Conservation (phyloP, 805 yeast species). For the Sungouiozyma ichnusensis region DNA sequence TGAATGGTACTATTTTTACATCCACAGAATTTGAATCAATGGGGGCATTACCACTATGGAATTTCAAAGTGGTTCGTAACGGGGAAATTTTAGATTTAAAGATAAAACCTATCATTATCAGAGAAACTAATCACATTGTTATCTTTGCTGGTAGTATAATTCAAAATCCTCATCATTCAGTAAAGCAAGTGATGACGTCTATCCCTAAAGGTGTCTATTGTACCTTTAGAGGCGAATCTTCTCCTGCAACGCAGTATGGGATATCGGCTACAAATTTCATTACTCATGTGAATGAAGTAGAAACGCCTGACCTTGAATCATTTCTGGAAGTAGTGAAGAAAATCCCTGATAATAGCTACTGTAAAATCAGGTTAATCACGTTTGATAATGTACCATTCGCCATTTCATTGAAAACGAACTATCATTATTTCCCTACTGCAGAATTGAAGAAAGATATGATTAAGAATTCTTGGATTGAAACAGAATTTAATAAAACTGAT, state of each 20-base stretch:
- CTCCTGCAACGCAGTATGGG: conserved; percentile 79
- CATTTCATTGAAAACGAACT: conserved; percentile 72
- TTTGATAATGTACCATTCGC: conserved; percentile 85
- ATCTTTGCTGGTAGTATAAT: conserved; percentile 77
- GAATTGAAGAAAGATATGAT: conserved; percentile 42
- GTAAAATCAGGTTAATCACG: conserved; percentile 69
- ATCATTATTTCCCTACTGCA: conserved; percentile 76
- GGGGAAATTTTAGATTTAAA: conserved; percentile 49
- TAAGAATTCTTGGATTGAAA: conserved; percentile 44
- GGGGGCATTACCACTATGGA: conserved; percentile 28
- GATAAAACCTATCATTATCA: conserved; percentile 57
- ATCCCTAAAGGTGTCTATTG: conserved; percentile 81
- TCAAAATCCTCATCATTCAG: conserved; percentile 89
- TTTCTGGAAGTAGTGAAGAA: conserved; percentile 56
- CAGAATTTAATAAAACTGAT: conserved; percentile 35
- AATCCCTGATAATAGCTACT: conserved; percentile 71
- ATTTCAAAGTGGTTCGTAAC: conserved; percentile 61
- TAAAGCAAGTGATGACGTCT: conserved; percentile 67
- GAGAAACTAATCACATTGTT: conserved; percentile 55
- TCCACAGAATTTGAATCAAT: conserved; percentile 30
- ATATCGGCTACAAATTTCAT: conserved; percentile 73
- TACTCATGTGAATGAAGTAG: conserved; percentile 74
- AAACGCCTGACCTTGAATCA: conserved; percentile 58
- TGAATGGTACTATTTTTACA: conserved; percentile 33
- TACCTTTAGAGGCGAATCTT: conserved; percentile 62